Percentiles rank a stretch among this genome's conserved stretches.
phyloP scores from a whole-genome alignment of 305 asterid species.

The Solanum aculeatissimum region DNA sequence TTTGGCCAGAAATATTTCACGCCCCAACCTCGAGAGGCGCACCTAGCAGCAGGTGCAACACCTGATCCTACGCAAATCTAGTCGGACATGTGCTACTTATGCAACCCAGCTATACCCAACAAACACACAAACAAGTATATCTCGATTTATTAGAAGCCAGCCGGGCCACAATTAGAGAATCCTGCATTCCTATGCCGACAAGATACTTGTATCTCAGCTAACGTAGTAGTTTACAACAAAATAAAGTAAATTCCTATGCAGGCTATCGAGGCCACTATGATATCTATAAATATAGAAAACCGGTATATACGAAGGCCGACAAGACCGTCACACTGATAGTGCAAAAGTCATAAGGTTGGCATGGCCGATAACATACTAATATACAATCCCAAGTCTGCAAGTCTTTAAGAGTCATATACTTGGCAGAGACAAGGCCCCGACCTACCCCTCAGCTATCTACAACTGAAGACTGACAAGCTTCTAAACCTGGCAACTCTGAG shows the following conservation, averaged over 20 bases:
- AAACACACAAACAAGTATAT: background rate
- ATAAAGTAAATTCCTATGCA: background rate
- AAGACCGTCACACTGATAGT: background rate
- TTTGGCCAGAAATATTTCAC: background rate
- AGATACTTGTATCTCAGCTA: background rate
- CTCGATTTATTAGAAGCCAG: background rate
- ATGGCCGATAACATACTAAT: background rate
- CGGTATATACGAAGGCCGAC: background rate
- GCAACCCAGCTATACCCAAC: background rate
- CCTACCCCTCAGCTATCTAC: background rate
- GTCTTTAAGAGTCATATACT: background rate
- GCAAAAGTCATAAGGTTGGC: background rate
- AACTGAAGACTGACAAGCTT: background rate
- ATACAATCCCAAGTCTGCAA: background rate
- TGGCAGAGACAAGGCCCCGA: background rate
- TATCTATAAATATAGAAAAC: background rate
- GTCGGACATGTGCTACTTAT: background rate
- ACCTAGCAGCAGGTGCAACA: background rate
- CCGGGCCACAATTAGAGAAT: background rate
- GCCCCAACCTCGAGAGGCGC: background rate
- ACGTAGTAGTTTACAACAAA: background rate
- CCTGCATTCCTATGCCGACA: no score
- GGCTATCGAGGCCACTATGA: background rate
- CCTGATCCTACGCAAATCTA: background rate
- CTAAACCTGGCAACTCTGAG: background rate